Base-by-base conservation (phyloP, 163 green algal genomes). In the Chloromonas sp. region DNA sequence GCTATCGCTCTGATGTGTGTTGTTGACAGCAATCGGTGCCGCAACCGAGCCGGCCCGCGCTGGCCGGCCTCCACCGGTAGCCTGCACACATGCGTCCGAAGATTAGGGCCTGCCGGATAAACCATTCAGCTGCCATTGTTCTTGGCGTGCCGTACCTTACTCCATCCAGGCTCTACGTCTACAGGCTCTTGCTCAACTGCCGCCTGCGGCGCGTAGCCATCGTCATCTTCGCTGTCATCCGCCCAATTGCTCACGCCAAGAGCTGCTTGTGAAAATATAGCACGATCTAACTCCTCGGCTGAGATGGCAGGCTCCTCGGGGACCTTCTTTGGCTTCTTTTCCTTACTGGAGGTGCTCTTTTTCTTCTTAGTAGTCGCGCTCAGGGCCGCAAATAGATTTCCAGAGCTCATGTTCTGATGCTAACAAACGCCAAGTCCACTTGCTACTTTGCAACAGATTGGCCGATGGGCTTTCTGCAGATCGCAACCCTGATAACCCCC, bases 321-420 rank as follows among this genome's bases (percentile, higher is more conserved):
- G 66, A 84, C 62, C 70, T 90, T 89, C 83, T 89, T 88, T 60
- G 85, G 86, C 82, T 91, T 91, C 77, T 83, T 78, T 14, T 89
- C 85, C 80, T 90, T 88, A 77, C 86, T 11, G 85, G 13, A 57
- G 1, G 57, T 71, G 61, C 58, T 81, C 80, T 89, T 90, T 78
- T 92, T 91, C 70, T 88, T 89, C 60, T 87, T 91, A 77, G 88
- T 91, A 66, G 74, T 79, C 70, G 85, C 71, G 57, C 85, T 81
- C 13, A 95, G 89, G 1, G 89, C 91, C 0, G 92, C 88, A 87
- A 94, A 95, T 0, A 93, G 88, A 83, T 95, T 95, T 36, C 85
- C 87, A 2, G 85, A 90, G 3, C 36, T 82, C 81, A 85, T 81
- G 1, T 62, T 36, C 66, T 74, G 66, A 5, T 74, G 66, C 66